Percentiles rank a stretch among this genome's conserved stretches.
Evolutionary conservation across 371 early-diverging fungal genomes (phyloP).

Genomic region (Saksenaea oblongispora): DNA sequence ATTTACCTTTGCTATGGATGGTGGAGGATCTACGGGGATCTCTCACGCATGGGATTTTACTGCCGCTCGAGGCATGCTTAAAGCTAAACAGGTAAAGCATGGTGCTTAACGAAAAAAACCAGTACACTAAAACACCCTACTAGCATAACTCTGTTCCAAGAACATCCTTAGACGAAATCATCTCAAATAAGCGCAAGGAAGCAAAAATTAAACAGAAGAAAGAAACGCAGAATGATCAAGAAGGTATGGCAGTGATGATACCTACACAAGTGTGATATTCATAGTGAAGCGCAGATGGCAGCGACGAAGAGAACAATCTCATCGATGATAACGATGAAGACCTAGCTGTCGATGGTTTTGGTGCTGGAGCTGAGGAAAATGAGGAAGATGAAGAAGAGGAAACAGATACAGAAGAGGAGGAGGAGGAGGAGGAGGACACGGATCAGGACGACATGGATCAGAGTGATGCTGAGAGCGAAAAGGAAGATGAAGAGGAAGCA

Average conservation of each 20-base stretch:
- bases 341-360: constrained; percentile 58
- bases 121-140: neutral
- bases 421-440: constrained; percentile 23
- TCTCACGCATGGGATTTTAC: constrained; percentile 83
- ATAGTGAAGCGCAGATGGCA: constrained; percentile 31
- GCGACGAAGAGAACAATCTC: constrained; percentile 37
- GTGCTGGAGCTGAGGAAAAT: constrained; percentile 52
- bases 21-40: constrained; percentile 57
- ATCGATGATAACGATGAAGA: constrained; percentile 51
- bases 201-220: constrained; percentile 40
- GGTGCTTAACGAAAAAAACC: neutral
- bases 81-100: constrained; percentile 48
- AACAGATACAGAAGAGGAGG: constrained; percentile 25
- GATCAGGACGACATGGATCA: constrained; percentile 28
- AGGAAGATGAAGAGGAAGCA: constrained; percentile 46
- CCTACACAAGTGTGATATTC: neutral
- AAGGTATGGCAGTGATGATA: constrained; percentile 5
- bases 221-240: constrained; percentile 28
- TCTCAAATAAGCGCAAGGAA: constrained; percentile 62
- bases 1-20: constrained; percentile 79
- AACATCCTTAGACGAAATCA: constrained; percentile 69
- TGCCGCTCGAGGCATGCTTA: constrained; percentile 75
- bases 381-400: constrained; percentile 41
- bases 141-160: constrained; percentile 23
- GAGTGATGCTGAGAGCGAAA: constrained; percentile 39